Evolutionary conservation across 2,329 filamentous ascomycete species (phyloP).

Genomic region (Fragosphaeria purpurea): DNA sequence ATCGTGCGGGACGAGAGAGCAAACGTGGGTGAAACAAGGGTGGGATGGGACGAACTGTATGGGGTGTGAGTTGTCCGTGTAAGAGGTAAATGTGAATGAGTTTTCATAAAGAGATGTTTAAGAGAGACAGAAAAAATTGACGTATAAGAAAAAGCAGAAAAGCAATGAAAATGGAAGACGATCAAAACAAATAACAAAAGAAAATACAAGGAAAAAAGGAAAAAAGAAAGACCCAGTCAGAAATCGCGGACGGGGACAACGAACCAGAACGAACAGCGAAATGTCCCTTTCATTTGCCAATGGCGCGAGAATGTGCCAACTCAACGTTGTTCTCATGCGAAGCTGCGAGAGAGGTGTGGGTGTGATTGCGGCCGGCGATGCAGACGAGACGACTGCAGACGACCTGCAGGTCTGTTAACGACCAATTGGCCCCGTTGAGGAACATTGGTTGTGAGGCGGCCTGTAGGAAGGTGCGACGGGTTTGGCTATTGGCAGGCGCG

Average conservation of each 20-base stretch:
- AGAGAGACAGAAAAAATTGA: not conserved
- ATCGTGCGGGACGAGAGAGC: not conserved
- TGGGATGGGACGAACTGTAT: not conserved
- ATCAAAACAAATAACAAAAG: too few species aligned
- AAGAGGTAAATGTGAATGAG: too few species aligned
- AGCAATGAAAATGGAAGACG: not conserved
- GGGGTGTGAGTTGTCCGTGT: not conserved
- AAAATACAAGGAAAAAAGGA: not conserved
- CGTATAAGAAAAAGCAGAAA: not conserved
- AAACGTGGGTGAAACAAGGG: too few species aligned
- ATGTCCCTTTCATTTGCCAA: slow-evolving; percentile 3
- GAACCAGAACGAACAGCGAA: not conserved
- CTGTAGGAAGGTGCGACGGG: slow-evolving; percentile 12
- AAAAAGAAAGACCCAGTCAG: slow-evolving; percentile 11
- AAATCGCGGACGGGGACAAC: not conserved
- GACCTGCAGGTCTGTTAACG: too few species aligned
- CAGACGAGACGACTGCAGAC: not conserved
- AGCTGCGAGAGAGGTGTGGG: too few species aligned
- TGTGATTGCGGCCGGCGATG: too few species aligned
- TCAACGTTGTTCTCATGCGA: not conserved
- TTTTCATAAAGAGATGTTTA: not conserved
- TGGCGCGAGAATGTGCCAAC: slow-evolving; percentile 9
- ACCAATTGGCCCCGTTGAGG: not conserved
- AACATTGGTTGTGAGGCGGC: slow-evolving; percentile 16
- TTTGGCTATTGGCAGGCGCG: slow-evolving; percentile 13